These are phyloP conservation scores for Termitomyces sp. DNA, from an alignment of 768 basidiomycete genomes.

Conservation along the genomic window DNA sequence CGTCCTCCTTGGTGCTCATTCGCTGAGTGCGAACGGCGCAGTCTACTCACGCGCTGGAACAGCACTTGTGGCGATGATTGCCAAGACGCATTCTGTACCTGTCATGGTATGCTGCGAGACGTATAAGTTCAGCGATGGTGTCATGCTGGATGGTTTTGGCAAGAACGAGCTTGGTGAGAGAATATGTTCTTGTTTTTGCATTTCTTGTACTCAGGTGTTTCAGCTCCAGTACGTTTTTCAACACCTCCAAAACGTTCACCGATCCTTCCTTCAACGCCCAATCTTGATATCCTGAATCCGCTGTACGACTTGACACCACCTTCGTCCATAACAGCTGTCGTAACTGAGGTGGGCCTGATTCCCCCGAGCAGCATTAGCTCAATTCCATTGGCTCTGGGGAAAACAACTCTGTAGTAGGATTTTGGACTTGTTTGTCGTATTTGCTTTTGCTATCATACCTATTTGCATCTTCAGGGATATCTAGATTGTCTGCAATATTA, in stretches of 20 bases:
- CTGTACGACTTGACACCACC: conserved; percentile 95
- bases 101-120: conserved; percentile 98
- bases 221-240: conserved; percentile 36
- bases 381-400: conserved; percentile 70
- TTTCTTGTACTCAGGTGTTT: conserved; percentile 1
- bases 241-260: conserved; percentile 24
- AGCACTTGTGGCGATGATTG: conserved; percentile 95
- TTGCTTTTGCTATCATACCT: conserved; percentile 7
- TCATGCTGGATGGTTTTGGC: conserved; percentile 91
- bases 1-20: conserved; percentile 90
- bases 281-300: conserved; percentile 79
- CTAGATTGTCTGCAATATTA: conserved; percentile 6
- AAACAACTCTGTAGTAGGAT: conserved; percentile 39
- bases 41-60: conserved; percentile 94
- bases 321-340: conserved; percentile 89
- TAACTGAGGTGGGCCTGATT: conserved; percentile 95
- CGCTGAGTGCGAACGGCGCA: conserved; percentile 91
- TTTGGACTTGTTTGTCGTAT: conserved; percentile 4
- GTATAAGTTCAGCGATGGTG: conserved; percentile 94
- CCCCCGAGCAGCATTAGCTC: conserved; percentile 89
- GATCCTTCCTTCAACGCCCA: conserved; percentile 34
- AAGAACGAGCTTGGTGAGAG: conserved; percentile 91
- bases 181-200: neutral
- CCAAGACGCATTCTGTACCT: conserved; percentile 83
- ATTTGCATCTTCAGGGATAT: conserved; percentile 2